phyloP scores from a whole-genome alignment of 2,329 filamentous ascomycete species.

The Monosporascus sp. region DNA sequence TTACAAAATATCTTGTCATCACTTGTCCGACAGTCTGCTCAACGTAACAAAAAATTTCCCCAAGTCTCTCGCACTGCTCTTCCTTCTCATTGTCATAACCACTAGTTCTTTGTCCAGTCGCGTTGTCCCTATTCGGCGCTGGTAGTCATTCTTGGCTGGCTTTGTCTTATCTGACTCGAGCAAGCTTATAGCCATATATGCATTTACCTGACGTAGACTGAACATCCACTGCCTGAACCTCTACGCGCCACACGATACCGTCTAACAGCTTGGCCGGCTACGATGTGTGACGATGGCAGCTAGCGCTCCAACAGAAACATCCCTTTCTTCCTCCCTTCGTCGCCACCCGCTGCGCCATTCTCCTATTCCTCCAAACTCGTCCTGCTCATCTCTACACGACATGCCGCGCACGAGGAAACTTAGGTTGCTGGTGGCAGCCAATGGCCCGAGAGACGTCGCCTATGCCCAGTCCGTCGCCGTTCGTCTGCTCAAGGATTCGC shows the following conservation, averaged over 20 bases:
- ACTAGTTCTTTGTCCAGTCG: too few relatives aligned
- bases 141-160: background rate
- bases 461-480: slow-evolving; percentile 62
- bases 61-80: too few relatives aligned
- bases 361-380: slow-evolving; percentile 19
- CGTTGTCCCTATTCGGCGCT: too few relatives aligned
- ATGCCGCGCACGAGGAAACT: slow-evolving; percentile 42
- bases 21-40: too few relatives aligned
- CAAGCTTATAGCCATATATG: background rate
- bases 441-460: slow-evolving; percentile 59
- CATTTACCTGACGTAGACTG: background rate
- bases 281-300: background rate
- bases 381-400: slow-evolving; percentile 30
- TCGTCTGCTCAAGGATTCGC: slow-evolving; percentile 59
- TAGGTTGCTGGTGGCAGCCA: slow-evolving; percentile 59
- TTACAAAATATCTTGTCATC: too few relatives aligned
- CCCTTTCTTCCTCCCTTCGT: slow-evolving; percentile 1
- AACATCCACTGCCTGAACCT: background rate
- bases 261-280: background rate
- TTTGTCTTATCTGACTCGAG: background rate
- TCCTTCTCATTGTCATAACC: too few relatives aligned
- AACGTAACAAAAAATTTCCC: too few relatives aligned
- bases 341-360: slow-evolving; percentile 6
- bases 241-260: background rate
- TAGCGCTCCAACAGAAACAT: background rate